Base-by-base conservation (phyloP, 1,139 yeast genomes). In the Dujonia santamariae region DNA sequence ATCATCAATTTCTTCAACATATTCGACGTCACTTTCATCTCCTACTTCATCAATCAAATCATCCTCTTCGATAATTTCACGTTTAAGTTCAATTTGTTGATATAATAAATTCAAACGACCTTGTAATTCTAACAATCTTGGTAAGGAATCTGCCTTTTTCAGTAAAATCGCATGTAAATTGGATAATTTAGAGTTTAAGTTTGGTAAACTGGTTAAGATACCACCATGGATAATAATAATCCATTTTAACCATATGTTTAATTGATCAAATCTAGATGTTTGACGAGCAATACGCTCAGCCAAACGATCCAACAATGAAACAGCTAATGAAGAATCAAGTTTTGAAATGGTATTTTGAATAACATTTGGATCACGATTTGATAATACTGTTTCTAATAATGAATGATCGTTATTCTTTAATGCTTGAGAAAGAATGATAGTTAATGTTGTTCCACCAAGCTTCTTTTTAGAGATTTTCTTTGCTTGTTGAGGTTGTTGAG, bases 161-260 rank as follows among this genome's bases (percentile, higher is more conserved):
- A 80, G 70, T 48, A 92, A 67, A 3, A 92, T 81, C 14, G 92
- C 74, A 50, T 86, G 94, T 44, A 94, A 67, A 23, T 86, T 76
- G 3, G 95, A 78, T 40, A 94, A 65, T 28, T 85, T 79, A 32
- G 73, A 65, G 42, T 77, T 67, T 42, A 85, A 68, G 44, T 84
- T 80, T 30, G 95, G 90, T 37, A 85, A 66, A 13, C 84, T 73
- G 19, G 84, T 74, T 35, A 82, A 63, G 12, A 72, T 65, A 2
- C 95, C 92, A 26, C 98, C 98, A 56, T 94, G 98, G 26, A 85
- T 78, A 31, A 92, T 81, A 50, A 94, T 68, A 33, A 88, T 81
- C 94, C 97, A 90, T 56, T 90, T 86, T 45, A 90, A 80, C 99
- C 99, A 92, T 32, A 78, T 72, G 44, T 84, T 82, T 43, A 92